A percentile compares a stretch with the other conserved stretches of the same genome.
These are phyloP conservation scores for Cytospora piceae DNA, from an alignment of 2,329 filamentous ascomycete genomes.

Conservation along the genomic window DNA sequence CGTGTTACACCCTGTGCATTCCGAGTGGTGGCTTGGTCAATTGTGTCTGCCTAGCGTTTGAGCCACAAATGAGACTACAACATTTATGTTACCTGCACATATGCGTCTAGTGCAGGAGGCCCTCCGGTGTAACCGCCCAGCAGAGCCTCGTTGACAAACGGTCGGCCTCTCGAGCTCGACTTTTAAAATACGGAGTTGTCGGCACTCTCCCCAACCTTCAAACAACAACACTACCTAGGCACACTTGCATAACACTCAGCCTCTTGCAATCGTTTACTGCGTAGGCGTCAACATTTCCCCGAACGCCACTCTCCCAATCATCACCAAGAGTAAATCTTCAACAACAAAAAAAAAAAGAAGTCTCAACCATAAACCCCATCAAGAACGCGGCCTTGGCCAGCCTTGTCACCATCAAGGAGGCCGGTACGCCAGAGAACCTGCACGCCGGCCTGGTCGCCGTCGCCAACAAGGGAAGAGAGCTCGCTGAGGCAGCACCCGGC, in stretches of 20 bases:
- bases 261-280: neutral
- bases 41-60: neutral
- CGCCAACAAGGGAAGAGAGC: neutral
- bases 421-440: neutral
- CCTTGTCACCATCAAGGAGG: neutral
- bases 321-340: neutral
- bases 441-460: conserved; percentile 1
- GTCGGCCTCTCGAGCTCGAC: neutral
- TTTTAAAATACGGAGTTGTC: neutral
- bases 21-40: neutral
- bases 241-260: neutral
- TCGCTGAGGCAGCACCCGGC: conserved; percentile 10
- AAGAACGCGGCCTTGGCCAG: neutral
- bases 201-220: neutral
- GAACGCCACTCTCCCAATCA: neutral
- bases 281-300: neutral
- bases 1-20: neutral
- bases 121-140: conserved; percentile 1
- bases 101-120: conserved; percentile 23
- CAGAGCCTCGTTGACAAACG: neutral
- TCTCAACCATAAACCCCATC: neutral
- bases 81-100: neutral
- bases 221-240: neutral
- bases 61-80: neutral
- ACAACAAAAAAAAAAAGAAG: no score